Evolutionary conservation across 75 land plant species (phyloP), one percentile per base, ranked within the genome.

Genomic region (Adiantum capillusveneris): DNA sequence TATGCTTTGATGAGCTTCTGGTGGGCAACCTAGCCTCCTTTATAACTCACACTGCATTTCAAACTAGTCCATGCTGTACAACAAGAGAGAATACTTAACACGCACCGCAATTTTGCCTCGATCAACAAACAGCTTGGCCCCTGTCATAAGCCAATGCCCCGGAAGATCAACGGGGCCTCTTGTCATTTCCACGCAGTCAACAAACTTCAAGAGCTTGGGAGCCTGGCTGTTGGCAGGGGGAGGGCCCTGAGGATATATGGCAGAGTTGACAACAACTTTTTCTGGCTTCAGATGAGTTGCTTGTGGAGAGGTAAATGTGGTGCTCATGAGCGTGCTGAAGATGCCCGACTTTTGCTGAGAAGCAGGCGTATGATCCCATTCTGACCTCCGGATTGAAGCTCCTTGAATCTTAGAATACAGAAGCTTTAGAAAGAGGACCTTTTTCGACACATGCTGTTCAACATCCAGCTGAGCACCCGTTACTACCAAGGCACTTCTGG

Each of bases 141-240:
- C 97, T 11, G 93, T 82, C 3, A 92, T 86, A 55, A 87, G 72
- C 97, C 97, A 92, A 63, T 84, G 82, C 3, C 97, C 97, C n/a
- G 97, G 97, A 43, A 62, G 46, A 28, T 92, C 81, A 48, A 83
- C 89, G 0, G 97, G 83, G 5, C 97, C 97, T 31, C 85, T 80
- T 44, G 68, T 69, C 81, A 78, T 76, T 64, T 84, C 97, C 22
- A 76, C 74, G 25, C 77, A 80, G 49, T 87, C 84, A 18, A 92
- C 88, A 66, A 83, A 71, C 65, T 71, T 85, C 49, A 71, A 44
- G 63, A 92, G 53, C 75, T 87, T 87, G 1, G 76, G 78, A 14
- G 60, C 67, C 46, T 59, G 79, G 18, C 64, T 57, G 18, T 22
- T 53, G 22, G 81, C 82, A 6, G 29, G 64, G 16, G 92, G 93